These are phyloP conservation scores for Iris macrosiphon DNA, from an alignment of 106 monocot species.

Conservation along the genomic window DNA sequence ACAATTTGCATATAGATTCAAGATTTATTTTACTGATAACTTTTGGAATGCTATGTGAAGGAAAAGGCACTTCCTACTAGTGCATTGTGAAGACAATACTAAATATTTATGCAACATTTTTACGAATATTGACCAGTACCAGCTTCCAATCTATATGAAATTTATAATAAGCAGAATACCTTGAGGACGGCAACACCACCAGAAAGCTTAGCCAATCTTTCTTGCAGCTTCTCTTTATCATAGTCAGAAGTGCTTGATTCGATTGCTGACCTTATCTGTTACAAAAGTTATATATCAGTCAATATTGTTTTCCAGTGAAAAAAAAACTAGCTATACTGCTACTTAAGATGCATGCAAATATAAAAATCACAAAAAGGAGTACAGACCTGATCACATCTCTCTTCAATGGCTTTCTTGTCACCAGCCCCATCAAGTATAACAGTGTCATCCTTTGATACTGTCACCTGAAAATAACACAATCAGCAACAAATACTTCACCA, in stretches of 20 bases:
- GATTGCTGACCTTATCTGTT: constrained; percentile 55
- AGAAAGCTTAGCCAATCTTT: constrained; percentile 67
- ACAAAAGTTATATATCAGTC: neutral
- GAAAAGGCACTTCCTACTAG: too few relatives aligned
- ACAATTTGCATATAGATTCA: too few relatives aligned
- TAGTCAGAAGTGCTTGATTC: constrained; percentile 65
- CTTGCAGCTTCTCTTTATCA: constrained; percentile 67
- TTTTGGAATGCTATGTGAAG: too few relatives aligned
- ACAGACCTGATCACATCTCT: constrained; percentile 86
- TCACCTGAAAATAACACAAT: constrained; percentile 14
- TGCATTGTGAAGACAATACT: too few relatives aligned
- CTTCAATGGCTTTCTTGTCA: constrained; percentile 93
- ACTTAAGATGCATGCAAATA: too few relatives aligned
- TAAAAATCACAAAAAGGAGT: neutral
- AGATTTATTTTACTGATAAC: too few relatives aligned
- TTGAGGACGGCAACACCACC: constrained; percentile 75
- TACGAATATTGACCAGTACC: too few relatives aligned
- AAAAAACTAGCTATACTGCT: too few relatives aligned
- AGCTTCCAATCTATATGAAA: too few relatives aligned
- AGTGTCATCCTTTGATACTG: constrained; percentile 94
- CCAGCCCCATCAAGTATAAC: constrained; percentile 94
- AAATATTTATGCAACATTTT: too few relatives aligned
- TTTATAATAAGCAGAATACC: too few relatives aligned
- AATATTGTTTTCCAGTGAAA: neutral
- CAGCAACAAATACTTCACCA: too few relatives aligned